Conservation (phyloP, 129 eudicot species). For the Flaveria sonorensis region DNA sequence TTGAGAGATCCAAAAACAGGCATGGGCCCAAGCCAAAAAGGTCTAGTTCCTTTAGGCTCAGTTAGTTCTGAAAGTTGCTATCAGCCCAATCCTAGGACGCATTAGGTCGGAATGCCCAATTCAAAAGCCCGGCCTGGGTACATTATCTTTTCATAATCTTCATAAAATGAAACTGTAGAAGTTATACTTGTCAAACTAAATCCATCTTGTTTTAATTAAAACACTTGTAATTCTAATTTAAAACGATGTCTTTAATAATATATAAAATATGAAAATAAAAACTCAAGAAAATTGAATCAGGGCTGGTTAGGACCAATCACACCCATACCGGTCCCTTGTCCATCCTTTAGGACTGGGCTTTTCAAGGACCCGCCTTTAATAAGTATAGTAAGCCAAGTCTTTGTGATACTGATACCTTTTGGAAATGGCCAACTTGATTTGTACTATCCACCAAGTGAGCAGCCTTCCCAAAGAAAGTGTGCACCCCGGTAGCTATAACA, state of each 20-base stretch:
- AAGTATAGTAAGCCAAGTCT: neutral
- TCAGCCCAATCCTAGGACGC: neutral
- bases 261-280: neutral
- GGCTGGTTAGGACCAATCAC: neutral
- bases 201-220: too few relatives aligned
- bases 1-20: neutral
- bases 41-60: neutral
- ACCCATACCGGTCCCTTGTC: neutral
- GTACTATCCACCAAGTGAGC: slow-evolving; percentile 96
- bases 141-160: neutral
- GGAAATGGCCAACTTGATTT: slow-evolving; percentile 90
- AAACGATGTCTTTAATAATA: neutral
- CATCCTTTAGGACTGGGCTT: neutral
- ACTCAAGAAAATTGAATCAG: neutral
- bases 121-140: neutral
- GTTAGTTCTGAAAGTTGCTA: neutral
- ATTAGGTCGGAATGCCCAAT: neutral
- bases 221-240: neutral
- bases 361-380: neutral
- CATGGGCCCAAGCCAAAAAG: neutral
- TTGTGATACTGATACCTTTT: slow-evolving; percentile 45
- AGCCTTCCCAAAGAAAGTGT: slow-evolving; percentile 91
- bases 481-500: slow-evolving; percentile 89
- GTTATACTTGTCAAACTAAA: neutral
- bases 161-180: neutral